A percentile compares a stretch with the other conserved stretches of the same genome.
phyloP scores from a whole-genome alignment of 2,329 filamentous ascomycete species.

The Ophiostoma triangulosporum region DNA sequence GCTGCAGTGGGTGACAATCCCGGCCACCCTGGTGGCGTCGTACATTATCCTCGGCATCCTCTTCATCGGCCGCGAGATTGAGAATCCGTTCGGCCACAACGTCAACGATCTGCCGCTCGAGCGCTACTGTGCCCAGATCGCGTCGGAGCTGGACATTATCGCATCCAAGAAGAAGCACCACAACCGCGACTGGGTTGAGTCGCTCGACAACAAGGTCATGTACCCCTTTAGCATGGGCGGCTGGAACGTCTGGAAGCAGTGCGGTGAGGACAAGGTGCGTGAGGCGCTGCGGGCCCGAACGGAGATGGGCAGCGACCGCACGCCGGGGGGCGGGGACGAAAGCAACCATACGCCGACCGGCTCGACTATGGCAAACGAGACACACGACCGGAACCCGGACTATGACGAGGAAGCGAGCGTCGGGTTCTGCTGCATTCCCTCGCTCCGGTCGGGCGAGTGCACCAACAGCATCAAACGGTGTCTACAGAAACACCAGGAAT shows the following conservation, averaged over 20 bases:
- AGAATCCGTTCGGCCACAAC: conserved; percentile 56
- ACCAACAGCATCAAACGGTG: background rate
- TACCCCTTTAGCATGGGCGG: conserved; percentile 30
- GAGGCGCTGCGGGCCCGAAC: conserved; percentile 21
- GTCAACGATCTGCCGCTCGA: conserved; percentile 56
- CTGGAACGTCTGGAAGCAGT: conserved; percentile 33
- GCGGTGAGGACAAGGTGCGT: conserved; percentile 32
- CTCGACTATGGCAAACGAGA: background rate
- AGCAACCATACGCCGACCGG: background rate
- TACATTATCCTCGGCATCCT: conserved; percentile 62
- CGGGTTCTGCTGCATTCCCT: background rate
- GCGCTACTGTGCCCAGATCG: conserved; percentile 50
- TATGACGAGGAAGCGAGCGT: conserved; percentile 8
- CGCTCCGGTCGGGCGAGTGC: background rate
- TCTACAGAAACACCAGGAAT: background rate
- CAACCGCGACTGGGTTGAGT: conserved; percentile 34
- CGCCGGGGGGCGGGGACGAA: background rate
- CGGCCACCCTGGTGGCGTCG: conserved; percentile 48
- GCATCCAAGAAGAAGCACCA: conserved; percentile 39
- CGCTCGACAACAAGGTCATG: conserved; percentile 24
- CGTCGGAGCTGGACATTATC: conserved; percentile 50
- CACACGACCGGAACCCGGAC: background rate
- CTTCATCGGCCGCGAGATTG: conserved; percentile 54
- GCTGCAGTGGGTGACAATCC: conserved; percentile 58
- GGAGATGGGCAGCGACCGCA: background rate